These are phyloP conservation scores for Serendipita sp. DNA, from an alignment of 1,284 basidiomycete species.

Conservation along the genomic window DNA sequence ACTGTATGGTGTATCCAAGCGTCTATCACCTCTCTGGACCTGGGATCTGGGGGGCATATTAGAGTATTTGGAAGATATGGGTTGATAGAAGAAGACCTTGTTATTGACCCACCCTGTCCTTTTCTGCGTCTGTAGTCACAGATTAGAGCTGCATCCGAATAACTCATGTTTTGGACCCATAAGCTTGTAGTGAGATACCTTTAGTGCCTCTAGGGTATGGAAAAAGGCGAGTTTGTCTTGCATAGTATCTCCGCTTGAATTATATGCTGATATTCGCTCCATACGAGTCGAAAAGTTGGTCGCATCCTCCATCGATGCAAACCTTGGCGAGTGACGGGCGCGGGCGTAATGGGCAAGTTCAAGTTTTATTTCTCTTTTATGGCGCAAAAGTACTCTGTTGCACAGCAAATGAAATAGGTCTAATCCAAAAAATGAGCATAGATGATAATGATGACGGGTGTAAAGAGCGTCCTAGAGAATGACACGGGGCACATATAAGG, in stretches of 20 bases:
- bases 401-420: not conserved
- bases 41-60: constrained; percentile 38
- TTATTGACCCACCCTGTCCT: constrained; percentile 88
- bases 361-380: too few relatives aligned
- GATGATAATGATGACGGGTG: too few relatives aligned
- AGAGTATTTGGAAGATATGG: not conserved
- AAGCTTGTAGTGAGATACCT: constrained; percentile 33
- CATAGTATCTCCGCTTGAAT: not conserved
- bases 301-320: too few relatives aligned
- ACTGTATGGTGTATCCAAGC: not conserved
- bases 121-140: constrained; percentile 62
- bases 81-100: constrained; percentile 35
- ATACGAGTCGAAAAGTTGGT: not conserved
- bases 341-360: too few relatives aligned
- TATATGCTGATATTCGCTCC: not conserved
- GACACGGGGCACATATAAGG: not conserved
- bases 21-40: constrained; percentile 57
- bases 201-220: constrained; percentile 74
- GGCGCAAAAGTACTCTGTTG: not conserved
- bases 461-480: too few relatives aligned
- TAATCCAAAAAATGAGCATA: not conserved
- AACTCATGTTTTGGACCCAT: not conserved
- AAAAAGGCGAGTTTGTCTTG: constrained; percentile 73
- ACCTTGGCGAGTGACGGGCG: too few relatives aligned
- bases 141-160: not conserved